Percentiles rank a stretch among this genome's conserved stretches.
Evolutionary conservation across 2,329 filamentous ascomycete species (phyloP).

Genomic region (Exserohilum rostratum): DNA sequence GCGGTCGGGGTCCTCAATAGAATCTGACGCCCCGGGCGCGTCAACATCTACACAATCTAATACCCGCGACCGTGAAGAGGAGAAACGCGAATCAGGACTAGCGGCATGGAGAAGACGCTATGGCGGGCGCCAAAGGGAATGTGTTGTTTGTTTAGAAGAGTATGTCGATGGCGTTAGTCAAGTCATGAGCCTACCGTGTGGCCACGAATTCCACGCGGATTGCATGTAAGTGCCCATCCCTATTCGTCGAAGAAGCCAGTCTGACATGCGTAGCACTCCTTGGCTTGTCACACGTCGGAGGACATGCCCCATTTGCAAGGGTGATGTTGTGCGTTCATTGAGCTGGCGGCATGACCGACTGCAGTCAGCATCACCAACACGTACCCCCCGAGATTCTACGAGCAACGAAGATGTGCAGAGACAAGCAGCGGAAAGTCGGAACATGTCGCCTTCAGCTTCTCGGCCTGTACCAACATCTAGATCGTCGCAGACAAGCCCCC

Average conservation of each 20-base stretch:
- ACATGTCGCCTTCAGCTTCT: conserved; percentile 58
- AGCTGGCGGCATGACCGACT: conserved; percentile 42
- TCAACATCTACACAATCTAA: conserved; percentile 36
- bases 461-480: conserved; percentile 51
- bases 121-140: conserved; percentile 76
- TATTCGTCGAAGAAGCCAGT: background rate
- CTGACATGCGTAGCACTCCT: conserved; percentile 70
- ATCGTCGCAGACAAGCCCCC: conserved; percentile 15
- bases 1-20: conserved; percentile 69
- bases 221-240: conserved; percentile 81
- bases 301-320: conserved; percentile 99
- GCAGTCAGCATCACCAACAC: conserved; percentile 29
- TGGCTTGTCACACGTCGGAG: conserved; percentile 94
- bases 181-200: conserved; percentile 97
- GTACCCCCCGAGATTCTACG: conserved; percentile 22
- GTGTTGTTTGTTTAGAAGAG: conserved; percentile 95
- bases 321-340: conserved; percentile 76
- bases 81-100: conserved; percentile 59
- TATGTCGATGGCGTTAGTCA: conserved; percentile 92
- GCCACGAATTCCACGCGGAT: conserved; percentile 95
- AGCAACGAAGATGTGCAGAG: conserved; percentile 54
- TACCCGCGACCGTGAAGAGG: conserved; percentile 51
- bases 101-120: conserved; percentile 64
- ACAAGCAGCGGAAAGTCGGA: conserved; percentile 53
- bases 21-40: conserved; percentile 61